Conservation (phyloP, 2,329 filamentous ascomycete species). For the Polytolypa hystricis region DNA sequence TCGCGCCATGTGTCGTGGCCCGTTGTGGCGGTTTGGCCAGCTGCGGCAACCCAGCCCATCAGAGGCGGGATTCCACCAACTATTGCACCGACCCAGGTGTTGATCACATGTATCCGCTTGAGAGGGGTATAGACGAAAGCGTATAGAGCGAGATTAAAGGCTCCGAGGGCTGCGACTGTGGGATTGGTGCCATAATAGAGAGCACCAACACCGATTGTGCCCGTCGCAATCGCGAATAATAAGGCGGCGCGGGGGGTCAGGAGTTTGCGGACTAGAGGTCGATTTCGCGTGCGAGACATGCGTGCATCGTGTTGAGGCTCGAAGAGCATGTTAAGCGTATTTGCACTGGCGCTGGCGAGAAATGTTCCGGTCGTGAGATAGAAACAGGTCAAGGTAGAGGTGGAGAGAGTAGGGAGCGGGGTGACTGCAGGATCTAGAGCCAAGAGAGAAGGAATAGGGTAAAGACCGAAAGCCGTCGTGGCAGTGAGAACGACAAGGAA, state of each 20-base stretch:
- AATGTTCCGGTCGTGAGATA: slow-evolving; percentile 87
- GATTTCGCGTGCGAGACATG: slow-evolving; percentile 86
- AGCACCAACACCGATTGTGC: slow-evolving; percentile 54
- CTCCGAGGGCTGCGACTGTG: slow-evolving; percentile 76
- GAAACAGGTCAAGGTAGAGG: slow-evolving; percentile 74
- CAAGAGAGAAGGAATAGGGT: slow-evolving; percentile 81
- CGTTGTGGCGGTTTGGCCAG: slow-evolving; percentile 67
- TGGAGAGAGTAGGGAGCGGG: slow-evolving; percentile 49
- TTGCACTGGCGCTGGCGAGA: slow-evolving; percentile 80
- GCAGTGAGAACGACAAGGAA: slow-evolving; percentile 84
- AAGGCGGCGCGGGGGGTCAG: slow-evolving; percentile 61
- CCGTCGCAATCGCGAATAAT: slow-evolving; percentile 67
- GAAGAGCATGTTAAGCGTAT: slow-evolving; percentile 94
- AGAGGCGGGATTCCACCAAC: slow-evolving; percentile 89
- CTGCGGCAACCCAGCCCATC: slow-evolving; percentile 96
- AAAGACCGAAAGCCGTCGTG: slow-evolving; percentile 83
- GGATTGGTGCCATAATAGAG: slow-evolving; percentile 89
- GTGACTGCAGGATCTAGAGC: slow-evolving; percentile 62
- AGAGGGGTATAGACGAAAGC: slow-evolving; percentile 87
- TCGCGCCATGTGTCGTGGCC: slow-evolving; percentile 66
- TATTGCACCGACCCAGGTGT: slow-evolving; percentile 90
- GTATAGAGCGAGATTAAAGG: slow-evolving; percentile 77
- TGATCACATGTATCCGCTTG: slow-evolving; percentile 74
- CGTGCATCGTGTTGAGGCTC: slow-evolving; percentile 80
- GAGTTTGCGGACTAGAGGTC: slow-evolving; percentile 74